Evolutionary conservation across 1,139 yeast species (phyloP), one percentile per base, ranked within the genome.

Genomic region (Chernovozyma sophiae-reginae): DNA sequence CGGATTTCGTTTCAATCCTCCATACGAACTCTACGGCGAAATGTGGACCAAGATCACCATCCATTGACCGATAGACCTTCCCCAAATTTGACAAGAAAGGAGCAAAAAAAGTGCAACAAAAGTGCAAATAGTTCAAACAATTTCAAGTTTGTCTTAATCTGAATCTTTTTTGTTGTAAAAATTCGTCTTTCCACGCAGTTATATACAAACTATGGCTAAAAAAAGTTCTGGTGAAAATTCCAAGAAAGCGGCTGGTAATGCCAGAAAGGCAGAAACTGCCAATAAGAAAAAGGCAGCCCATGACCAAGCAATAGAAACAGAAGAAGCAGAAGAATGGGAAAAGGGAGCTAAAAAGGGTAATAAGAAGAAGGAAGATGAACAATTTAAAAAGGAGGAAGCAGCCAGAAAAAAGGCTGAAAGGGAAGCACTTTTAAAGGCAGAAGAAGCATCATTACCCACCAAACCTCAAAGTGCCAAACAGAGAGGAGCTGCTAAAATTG

Each of bases 401-500:
- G 77, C 79, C 11, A 68, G 76, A 43, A 79, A 78, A 60, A 79
- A 79, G 62, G 77, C 79, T 15, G 84, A 79, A 52, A 68, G 85
- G 51, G 84, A 79, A 26, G 71, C 74, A 1, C 54, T 76, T 35
- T 58, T 78, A 45, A 64, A 67, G 34, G 86, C 81, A 30, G 95
- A 86, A 57, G 87, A 80, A 54, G 77, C 68, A 1, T 56, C 81
- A 3, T 46, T 79, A 48, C 84, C 86, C 3, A 52, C 79, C 15
- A 83, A 83, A 57, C 77, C 84, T 1, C 47, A 50, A 26, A 65
- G 63, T 40, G 50, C 64, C 35, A 79, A 79, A 56, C 75, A 74
- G 48, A 76, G 90, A 58, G 90, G 90, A 33, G 81, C 85, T 14
- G 86, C 79, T 34, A 82, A 81, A 60, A 70, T 78, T 35, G 84